These are phyloP conservation scores for Hypoxylon fragiforme DNA, from an alignment of 495 filamentous ascomycete species.

Conservation along the genomic window DNA sequence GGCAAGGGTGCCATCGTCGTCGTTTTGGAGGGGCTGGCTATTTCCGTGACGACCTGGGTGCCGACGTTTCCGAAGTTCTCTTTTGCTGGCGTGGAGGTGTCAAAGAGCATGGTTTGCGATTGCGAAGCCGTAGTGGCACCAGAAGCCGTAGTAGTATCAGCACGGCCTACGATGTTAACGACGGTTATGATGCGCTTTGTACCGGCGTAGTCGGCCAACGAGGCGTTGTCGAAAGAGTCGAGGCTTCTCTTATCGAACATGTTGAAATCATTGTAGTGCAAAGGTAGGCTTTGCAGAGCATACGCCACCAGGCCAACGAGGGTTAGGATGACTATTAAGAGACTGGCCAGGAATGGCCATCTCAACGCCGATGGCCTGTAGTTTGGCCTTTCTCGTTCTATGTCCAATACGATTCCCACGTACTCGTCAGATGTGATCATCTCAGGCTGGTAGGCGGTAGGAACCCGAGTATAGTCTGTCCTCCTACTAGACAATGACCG, in stretches of 20 bases:
- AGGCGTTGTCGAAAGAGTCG: slow-evolving; percentile 4
- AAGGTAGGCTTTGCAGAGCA: slow-evolving; percentile 34
- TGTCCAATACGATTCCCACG: neutral
- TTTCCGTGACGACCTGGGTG: slow-evolving; percentile 3
- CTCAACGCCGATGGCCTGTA: slow-evolving; percentile 42
- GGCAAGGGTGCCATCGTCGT: neutral
- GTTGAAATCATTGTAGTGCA: slow-evolving; percentile 12
- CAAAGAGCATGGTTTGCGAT: neutral
- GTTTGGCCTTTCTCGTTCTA: slow-evolving; percentile 27
- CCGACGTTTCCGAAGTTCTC: slow-evolving; percentile 13
- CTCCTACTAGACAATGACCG: slow-evolving; percentile 6
- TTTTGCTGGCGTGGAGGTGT: too few species aligned
- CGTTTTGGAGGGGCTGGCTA: neutral
- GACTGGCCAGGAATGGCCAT: slow-evolving; percentile 39
- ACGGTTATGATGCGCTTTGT: neutral
- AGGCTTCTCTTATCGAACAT: slow-evolving; percentile 3
- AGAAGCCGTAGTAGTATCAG: neutral
- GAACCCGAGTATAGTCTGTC: slow-evolving; percentile 10
- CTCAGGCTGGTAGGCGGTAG: slow-evolving; percentile 16
- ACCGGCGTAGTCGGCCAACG: neutral
- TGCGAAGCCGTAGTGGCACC: neutral
- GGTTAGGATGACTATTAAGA: slow-evolving; percentile 26
- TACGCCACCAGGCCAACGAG: slow-evolving; percentile 29
- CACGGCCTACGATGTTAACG: slow-evolving; percentile 1
- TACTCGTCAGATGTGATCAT: slow-evolving; percentile 13